Base-by-base conservation (phyloP, 306 rosid genomes). In the Cicer arietinum region DNA sequence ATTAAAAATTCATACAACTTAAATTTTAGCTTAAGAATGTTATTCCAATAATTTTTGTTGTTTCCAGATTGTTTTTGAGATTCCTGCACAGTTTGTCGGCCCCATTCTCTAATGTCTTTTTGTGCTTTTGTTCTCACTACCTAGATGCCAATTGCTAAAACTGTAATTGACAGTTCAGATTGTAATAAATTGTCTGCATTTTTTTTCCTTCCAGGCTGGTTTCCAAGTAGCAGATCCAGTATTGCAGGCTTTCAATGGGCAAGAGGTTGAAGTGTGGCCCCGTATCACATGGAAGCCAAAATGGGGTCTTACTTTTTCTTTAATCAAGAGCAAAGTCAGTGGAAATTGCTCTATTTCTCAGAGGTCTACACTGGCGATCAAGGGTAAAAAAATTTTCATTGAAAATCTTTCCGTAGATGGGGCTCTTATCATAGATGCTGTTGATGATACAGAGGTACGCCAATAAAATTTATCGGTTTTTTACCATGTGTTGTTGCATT, bases 181-280 rank as follows among this genome's bases (percentile, higher is more conserved):
- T 67, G 22, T 74, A 25, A 79, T 11, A 37, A 48, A 48, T 46
- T 56, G 51, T 75, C 61, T 62, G 66, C 72, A 48, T 54, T 46
- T 48, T 73, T 10, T 66, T 66, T 67, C 79, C 74, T 78, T 54
- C 51, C 82, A 94, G 99, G 96, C 84, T 56, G 99, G 99, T 61
- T 87, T 90, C 72, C 76, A 86, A 86, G 89, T 94, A 74, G 85
- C 92, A 60, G 91, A 92, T 81, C 96, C 99, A 25, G 88, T 79
- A 62, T 10, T 77, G 69, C 86, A 86, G 82, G 90, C 81, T 59
- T 86, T 92, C 78, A 92, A 89, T 46, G 90, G 93, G 71, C 99
- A 90, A 83, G 96, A 94, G 82, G 94, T 92, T 68, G 96, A 94
- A 83, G 89, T 92, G 43, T 94, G 99, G 99, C 88, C 97, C 68